Evolutionary conservation across 352 stramenopile genomes (phyloP), one percentile per base, ranked within the genome.

Genomic region (Globisporangium orthogonon): DNA sequence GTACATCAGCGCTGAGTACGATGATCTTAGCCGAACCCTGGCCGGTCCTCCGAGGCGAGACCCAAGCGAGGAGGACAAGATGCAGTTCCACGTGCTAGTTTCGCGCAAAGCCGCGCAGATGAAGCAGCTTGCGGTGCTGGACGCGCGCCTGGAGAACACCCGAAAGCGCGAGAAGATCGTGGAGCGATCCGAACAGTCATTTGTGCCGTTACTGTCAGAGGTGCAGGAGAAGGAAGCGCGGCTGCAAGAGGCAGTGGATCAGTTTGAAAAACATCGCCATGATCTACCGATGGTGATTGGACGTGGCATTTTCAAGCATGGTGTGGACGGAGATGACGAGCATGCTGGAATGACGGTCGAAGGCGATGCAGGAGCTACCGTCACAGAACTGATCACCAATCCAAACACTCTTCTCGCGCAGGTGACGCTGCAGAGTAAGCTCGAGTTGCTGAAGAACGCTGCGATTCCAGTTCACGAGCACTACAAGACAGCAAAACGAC

Each of bases 1-100:
- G 33, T 68, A 87, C 48, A 60, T 90, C 0, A 61, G 63, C 13
- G 35, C 28, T 0, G 71, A 89, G 29, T 68, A 89, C 44, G 66
- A 84, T 7, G 75, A 86, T 0, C 52, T 89, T 2, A 71, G 70
- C 9, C 60, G 63, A 4, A 7, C 52, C 2, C 65, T 92, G 0
- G 78, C 76, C 10, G 83, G 83, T 5, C 83, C 83, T 0, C 78
- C 83, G 3, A 70, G 83, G 28, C 68, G 83, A 40, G 80, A 92
- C 18, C 74, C 83, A 4, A 77, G 60, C 0, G 80, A 91, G 40
- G 44, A 59, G 15, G 71, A 92, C 46, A 88, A 89, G 11, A 58
- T 67, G 29, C 73, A 85, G 29, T 80, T 90, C 39, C 77, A 90
- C 60, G 64, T 68, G 0, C 49, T 90, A 3, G 70, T 87, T 17